Percentiles rank a stretch among this genome's conserved stretches.
phyloP scores from a whole-genome alignment of 2,329 filamentous ascomycete species.

The Arthroderma uncinatum region DNA sequence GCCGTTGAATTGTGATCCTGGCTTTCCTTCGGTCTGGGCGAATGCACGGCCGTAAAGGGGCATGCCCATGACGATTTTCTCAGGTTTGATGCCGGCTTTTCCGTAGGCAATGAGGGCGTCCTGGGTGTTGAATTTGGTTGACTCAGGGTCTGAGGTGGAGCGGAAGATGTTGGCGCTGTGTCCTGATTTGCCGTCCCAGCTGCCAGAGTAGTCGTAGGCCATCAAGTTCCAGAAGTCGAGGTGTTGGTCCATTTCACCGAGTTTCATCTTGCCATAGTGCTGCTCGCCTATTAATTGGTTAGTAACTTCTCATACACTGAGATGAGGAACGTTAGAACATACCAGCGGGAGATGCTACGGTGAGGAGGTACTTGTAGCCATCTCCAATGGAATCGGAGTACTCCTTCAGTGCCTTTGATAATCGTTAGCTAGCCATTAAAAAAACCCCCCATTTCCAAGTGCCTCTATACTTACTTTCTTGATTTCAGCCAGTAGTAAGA shows the following conservation, averaged over 20 bases:
- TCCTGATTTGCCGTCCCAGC: constrained; percentile 60
- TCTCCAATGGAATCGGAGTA: constrained; percentile 32
- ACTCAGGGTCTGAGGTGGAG: constrained; percentile 44
- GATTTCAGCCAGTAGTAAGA: constrained; percentile 25
- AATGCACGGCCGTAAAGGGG: constrained; percentile 86
- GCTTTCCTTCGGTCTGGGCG: constrained; percentile 64
- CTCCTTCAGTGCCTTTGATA: constrained; percentile 28
- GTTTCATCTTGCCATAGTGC: constrained; percentile 35
- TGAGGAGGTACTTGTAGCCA: constrained; percentile 36
- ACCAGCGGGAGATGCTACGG: constrained; percentile 38
- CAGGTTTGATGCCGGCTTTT: constrained; percentile 48
- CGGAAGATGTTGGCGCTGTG: constrained; percentile 73
- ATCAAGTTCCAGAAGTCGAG: constrained; percentile 51
- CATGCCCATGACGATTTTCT: constrained; percentile 82
- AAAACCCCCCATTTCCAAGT: neutral
- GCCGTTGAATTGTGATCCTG: constrained; percentile 48
- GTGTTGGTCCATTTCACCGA: constrained; percentile 37
- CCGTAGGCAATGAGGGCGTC: constrained; percentile 62
- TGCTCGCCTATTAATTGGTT: constrained; percentile 24
- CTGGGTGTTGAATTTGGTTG: constrained; percentile 69
- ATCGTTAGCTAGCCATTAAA: neutral
- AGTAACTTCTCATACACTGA: neutral
- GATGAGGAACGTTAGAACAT: neutral
- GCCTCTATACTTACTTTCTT: constrained; percentile 20
- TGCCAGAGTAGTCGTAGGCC: constrained; percentile 81